Base-by-base conservation (phyloP, 2,329 filamentous ascomycete genomes). In the Raffaelea arxii region DNA sequence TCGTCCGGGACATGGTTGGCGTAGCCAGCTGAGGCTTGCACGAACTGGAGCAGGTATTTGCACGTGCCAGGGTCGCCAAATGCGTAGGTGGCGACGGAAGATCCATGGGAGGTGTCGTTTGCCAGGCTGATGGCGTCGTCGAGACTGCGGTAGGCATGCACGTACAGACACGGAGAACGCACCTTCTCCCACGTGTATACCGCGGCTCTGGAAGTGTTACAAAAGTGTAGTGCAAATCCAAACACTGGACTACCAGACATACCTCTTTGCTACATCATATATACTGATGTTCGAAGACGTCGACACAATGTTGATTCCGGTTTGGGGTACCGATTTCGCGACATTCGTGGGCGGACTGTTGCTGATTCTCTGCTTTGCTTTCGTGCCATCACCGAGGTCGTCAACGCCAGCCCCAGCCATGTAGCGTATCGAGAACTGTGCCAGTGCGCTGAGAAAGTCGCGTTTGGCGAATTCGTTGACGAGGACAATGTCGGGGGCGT, bases 401-500 rank as follows among this genome's bases (percentile, higher is more conserved):
- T 2, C 12, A 21, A 6, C n/a, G 14, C 14, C 7, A 7, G 9
- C 10, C 10, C 35, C 41, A 2, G 47, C 40, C 42, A 47, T 43
- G 45, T 51, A 49, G 2, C 5, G 50, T 22, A 57, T 58, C 7
- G 60, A 57, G 22, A 70, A 64, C 32, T 63, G 61, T 14, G 70
- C 58, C 4, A 71, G 65, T 0, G 71, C 70, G 41, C 72, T 65
- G 0, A 77, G 57, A 51, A 82, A 80, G 0, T 68, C 65, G 46
- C 72, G 66, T 61, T 75, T 74, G 4, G 69, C 65, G 49, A 72
- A 83, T 51, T 83, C 79, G 49, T 83, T 80, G n/a, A 84, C 78
- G 0, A 82, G 60, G 0, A 83, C 72, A 0, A 81, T 25, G 54
- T 83, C 78, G 0, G 80, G 80, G 0, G 77, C 73, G 54, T 82